Conservation (phyloP, 2,329 filamentous ascomycete genomes). For the Hypoxylon sp. region DNA sequence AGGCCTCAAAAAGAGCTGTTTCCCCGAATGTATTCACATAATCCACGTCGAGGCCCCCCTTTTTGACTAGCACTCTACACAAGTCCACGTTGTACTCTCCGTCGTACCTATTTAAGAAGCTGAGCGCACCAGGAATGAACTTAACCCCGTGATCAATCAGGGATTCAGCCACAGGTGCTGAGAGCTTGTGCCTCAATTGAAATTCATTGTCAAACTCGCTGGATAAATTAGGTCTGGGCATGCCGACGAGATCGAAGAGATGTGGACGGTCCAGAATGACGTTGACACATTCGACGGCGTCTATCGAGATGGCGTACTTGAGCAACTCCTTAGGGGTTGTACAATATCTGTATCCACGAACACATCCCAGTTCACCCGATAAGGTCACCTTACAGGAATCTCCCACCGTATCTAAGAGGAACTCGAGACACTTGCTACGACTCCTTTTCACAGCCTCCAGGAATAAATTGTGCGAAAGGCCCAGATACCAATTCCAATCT, state of each 20-base stretch:
- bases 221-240: neutral
- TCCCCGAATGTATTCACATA: too few species aligned
- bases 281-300: neutral
- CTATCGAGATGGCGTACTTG: neutral
- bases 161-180: neutral
- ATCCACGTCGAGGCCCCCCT: neutral
- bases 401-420: neutral
- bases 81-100: neutral
- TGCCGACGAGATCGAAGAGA: neutral
- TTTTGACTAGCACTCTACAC: neutral
- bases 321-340: neutral
- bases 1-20: neutral
- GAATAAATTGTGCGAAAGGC: too few species aligned
- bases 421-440: neutral
- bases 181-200: neutral
- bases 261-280: slow-evolving; percentile 1
- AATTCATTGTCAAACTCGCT: neutral
- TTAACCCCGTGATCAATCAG: neutral
- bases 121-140: neutral
- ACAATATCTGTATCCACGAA: neutral
- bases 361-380: neutral
- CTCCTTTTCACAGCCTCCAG: neutral
- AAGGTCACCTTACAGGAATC: neutral
- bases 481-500: neutral
- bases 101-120: fast-evolving